Base-by-base conservation (phyloP, 805 yeast species). In the Wickerhamomyces rabaulensis region DNA sequence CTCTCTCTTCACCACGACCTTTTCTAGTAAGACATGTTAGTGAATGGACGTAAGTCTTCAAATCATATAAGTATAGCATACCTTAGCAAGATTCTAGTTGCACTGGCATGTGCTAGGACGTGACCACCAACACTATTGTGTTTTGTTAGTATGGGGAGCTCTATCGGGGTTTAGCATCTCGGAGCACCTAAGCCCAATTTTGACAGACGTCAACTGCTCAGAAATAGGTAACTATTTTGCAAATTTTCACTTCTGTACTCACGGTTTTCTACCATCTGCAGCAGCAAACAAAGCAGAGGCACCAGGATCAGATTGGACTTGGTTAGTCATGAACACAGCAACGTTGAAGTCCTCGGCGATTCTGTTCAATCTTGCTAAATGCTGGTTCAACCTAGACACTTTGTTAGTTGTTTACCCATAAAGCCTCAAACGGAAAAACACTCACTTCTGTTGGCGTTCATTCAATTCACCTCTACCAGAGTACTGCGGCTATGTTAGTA, bases 261-360 rank as follows among this genome's bases (percentile, higher is more conserved):
- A 67, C 50, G 94, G 92, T 62, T 86, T 86, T 56, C 89, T 78
- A 7, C 92, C 91, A 65, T 86, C 92, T 9, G 89, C 90, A 44
- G 87, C 75, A 26, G 84, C 89, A 76, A 86, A 85, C 20, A 82
- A 68, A 0, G 90, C 83, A 54, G 83, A 78, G 1, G 92, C 94
- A 50, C 90, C 92, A 6, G 90, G 92, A 61, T 86, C 92, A 8
- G 90, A 85, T 52, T 85, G 92, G 15, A 85, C 90, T 61, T 85
- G 92, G 55, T 85, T 85, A 1, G 83, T 79, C 68, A 85, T 76
- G 45, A 85, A 81, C 0, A 85, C 85, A 0, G 92, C 92, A 43
- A 84, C 71, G 44, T 87, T 87, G 63, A 79, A 85, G 58, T 85
- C 92, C 58, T 85, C 92, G 0, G 91, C 86, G 44, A 84, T 66